Conservation (phyloP, 176 grass and related monocot genomes). For the Chloris gayana region DNA sequence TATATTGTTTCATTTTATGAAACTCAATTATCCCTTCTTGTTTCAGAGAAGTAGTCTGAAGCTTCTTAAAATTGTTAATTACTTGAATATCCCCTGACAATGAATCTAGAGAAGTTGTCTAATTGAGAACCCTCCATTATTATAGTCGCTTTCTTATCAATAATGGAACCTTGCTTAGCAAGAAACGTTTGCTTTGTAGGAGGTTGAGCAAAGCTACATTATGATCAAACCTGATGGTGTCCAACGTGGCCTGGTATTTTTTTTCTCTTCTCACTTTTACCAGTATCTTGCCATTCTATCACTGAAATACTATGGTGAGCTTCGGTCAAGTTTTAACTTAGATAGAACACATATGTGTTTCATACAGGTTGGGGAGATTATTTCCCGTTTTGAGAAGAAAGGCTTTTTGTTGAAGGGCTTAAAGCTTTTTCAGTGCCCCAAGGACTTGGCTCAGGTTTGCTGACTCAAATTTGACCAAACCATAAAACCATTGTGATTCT, state of each 20-base stretch:
- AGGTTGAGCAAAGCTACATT: slow-evolving; percentile 86
- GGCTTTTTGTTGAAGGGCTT: slow-evolving; percentile 97
- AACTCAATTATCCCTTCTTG: neutral
- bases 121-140: neutral
- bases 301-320: neutral
- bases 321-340: slow-evolving; percentile 34
- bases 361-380: slow-evolving; percentile 92
- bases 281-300: neutral
- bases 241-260: slow-evolving; percentile 77
- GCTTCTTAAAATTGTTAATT: neutral
- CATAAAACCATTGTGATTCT: neutral
- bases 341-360: neutral
- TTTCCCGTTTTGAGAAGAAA: slow-evolving; percentile 97
- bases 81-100: neutral
- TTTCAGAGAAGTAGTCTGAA: neutral
- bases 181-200: slow-evolving; percentile 24
- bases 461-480: neutral
- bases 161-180: neutral
- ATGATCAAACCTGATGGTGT: slow-evolving; percentile 98
- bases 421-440: slow-evolving; percentile 86
- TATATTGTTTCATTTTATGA: neutral
- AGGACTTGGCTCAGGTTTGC: slow-evolving; percentile 95
- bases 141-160: neutral
- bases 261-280: neutral
- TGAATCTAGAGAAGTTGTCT: neutral